Conservation (phyloP, 495 filamentous ascomycete genomes). For the Aspergillus mulundensis region DNA sequence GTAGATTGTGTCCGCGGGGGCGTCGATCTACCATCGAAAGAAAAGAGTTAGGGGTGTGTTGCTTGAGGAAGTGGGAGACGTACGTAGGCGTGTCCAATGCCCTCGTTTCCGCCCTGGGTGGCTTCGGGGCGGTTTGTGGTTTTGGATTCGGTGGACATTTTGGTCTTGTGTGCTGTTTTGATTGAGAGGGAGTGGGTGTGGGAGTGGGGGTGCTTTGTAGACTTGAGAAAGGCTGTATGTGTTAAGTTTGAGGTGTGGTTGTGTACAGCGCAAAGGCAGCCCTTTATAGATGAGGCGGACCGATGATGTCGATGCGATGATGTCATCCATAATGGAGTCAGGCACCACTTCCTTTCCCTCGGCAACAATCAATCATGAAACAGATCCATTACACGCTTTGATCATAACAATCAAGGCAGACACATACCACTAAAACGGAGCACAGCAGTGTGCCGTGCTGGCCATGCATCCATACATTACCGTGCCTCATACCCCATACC, state of each 20-base stretch:
- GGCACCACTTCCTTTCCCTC: neutral
- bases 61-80: neutral
- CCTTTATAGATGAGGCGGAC: neutral
- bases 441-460: no score
- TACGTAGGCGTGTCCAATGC: constrained; percentile 28
- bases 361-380: no score
- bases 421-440: no score
- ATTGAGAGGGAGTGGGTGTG: no score
- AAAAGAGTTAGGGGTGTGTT: neutral
- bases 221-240: no score
- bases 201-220: no score
- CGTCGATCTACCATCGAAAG: constrained; percentile 16
- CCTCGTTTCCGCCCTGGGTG: constrained; percentile 20
- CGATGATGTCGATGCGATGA: neutral
- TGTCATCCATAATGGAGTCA: neutral
- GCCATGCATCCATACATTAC: no score
- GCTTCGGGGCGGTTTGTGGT: constrained; percentile 16
- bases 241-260: no score
- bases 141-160: constrained; percentile 6
- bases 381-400: no score
- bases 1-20: constrained; percentile 26
- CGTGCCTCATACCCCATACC: no score
- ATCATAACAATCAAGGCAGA: no score
- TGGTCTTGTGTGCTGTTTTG: neutral
- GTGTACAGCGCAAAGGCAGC: neutral